A percentile compares a stretch with the other conserved stretches of the same genome.
Evolutionary conservation across 768 basidiomycete genomes (phyloP).

Genomic region (Artomyces pyxidatus): DNA sequence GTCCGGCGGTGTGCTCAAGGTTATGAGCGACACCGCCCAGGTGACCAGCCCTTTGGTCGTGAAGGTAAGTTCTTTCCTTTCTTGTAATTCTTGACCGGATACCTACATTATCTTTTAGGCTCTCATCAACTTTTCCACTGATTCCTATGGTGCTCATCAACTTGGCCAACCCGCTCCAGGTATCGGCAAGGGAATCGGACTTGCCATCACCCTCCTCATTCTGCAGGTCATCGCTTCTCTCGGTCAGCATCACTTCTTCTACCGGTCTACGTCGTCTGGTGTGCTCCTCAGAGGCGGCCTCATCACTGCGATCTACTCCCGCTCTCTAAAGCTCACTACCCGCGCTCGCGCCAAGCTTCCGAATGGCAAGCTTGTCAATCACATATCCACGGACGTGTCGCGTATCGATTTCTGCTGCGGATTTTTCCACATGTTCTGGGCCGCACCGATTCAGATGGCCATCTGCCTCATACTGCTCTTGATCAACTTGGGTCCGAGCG

Average conservation of each 20-base stretch:
- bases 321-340: conserved; percentile 67
- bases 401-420: conserved; percentile 83
- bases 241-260: conserved; percentile 78
- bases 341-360: conserved; percentile 73
- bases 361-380: conserved; percentile 87
- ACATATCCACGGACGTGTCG: conserved; percentile 88
- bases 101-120: conserved; percentile 29
- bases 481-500: conserved; percentile 57
- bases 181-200: conserved; percentile 60
- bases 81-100: background rate
- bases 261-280: conserved; percentile 63
- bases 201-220: conserved; percentile 58
- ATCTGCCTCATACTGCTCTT: conserved; percentile 73
- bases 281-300: conserved; percentile 78
- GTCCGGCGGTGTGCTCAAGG: conserved; percentile 51
- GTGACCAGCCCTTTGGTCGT: conserved; percentile 71
- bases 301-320: conserved; percentile 80
- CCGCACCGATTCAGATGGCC: conserved; percentile 66
- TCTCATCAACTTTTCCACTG: conserved; percentile 61
- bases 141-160: conserved; percentile 40
- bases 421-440: conserved; percentile 77
- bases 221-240: conserved; percentile 64
- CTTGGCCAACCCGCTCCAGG: conserved; percentile 26
- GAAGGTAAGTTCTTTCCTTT: conserved; percentile 43
- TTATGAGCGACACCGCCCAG: conserved; percentile 64